Conservation (phyloP, 768 basidiomycete genomes). For the Podaxis sp. region DNA sequence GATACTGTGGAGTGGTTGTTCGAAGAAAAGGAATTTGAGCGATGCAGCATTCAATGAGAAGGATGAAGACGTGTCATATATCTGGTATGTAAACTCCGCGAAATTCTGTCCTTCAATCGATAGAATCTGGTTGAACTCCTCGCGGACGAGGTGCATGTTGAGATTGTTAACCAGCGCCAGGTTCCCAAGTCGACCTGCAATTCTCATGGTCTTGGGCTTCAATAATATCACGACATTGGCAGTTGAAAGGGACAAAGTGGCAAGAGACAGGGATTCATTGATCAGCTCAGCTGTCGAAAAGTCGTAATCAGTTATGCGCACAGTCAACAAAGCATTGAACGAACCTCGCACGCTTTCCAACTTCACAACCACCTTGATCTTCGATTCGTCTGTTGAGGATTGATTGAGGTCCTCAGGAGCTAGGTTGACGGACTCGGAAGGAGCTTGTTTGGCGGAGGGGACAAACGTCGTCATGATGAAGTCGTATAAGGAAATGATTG, state of each 20-base stretch:
- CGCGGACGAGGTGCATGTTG: slow-evolving; percentile 39
- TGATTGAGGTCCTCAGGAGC: neutral
- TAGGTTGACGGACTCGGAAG: neutral
- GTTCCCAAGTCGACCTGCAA: slow-evolving; percentile 80
- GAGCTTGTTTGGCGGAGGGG: slow-evolving; percentile 23
- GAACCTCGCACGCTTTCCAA: slow-evolving; percentile 80
- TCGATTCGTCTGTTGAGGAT: slow-evolving; percentile 20
- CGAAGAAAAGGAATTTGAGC: slow-evolving; percentile 83
- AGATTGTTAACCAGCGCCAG: slow-evolving; percentile 79
- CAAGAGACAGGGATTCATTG: slow-evolving; percentile 64
- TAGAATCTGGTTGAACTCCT: slow-evolving; percentile 78
- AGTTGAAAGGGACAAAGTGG: slow-evolving; percentile 86
- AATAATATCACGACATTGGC: slow-evolving; percentile 82
- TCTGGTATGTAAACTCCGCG: slow-evolving; percentile 92
- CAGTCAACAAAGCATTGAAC: slow-evolving; percentile 12
- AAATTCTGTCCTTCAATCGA: slow-evolving; percentile 94
- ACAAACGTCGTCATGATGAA: slow-evolving; percentile 98
- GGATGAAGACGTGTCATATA: slow-evolving; percentile 75
- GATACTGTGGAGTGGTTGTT: slow-evolving; percentile 86
- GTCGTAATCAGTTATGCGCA: neutral
- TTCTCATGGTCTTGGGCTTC: slow-evolving; percentile 63
- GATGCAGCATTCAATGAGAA: slow-evolving; percentile 84
- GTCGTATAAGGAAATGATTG: slow-evolving; percentile 87
- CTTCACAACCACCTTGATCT: slow-evolving; percentile 79
- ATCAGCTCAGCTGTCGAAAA: slow-evolving; percentile 64